A percentile compares a stretch with the other conserved stretches of the same genome.
Conservation (phyloP, 2,329 filamentous ascomycete species). For the Coniochaeta ligniaria region DNA sequence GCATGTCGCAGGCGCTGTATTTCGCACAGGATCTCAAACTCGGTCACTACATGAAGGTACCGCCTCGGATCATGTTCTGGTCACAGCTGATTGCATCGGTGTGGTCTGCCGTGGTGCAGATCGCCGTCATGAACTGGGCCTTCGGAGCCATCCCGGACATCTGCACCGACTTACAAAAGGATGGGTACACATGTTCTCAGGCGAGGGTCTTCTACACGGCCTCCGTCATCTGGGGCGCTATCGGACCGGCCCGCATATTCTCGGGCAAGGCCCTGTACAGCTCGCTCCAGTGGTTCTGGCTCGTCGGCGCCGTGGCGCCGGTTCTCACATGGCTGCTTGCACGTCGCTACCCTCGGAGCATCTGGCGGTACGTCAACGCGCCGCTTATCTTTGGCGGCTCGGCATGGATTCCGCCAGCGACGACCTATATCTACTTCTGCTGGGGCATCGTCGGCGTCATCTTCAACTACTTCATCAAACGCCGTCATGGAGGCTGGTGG, state of each 20-base stretch:
- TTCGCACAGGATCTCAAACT: slow-evolving; percentile 61
- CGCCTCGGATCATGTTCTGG: slow-evolving; percentile 54
- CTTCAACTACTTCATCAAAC: slow-evolving; percentile 63
- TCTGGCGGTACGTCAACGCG: slow-evolving; percentile 59
- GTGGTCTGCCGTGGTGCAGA: slow-evolving; percentile 56
- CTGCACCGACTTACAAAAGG: slow-evolving; percentile 45
- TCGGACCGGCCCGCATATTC: slow-evolving; percentile 66
- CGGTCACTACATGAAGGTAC: slow-evolving; percentile 62
- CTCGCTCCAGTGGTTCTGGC: slow-evolving; percentile 63
- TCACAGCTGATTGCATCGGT: slow-evolving; percentile 52
- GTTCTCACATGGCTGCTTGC: slow-evolving; percentile 57
- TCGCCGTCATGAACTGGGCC: slow-evolving; percentile 60
- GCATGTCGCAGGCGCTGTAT: slow-evolving; percentile 58
- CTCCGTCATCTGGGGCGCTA: slow-evolving; percentile 66
- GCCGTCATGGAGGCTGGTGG: slow-evolving; percentile 66
- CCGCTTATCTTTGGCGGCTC: slow-evolving; percentile 63
- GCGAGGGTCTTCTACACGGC: slow-evolving; percentile 58
- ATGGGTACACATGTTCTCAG: slow-evolving; percentile 50
- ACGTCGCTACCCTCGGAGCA: slow-evolving; percentile 51
- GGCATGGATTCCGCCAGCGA: slow-evolving; percentile 59
- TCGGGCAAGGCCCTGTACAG: slow-evolving; percentile 55
- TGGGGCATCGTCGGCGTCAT: slow-evolving; percentile 62
- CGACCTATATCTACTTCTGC: slow-evolving; percentile 62
- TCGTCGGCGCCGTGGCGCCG: slow-evolving; percentile 57
- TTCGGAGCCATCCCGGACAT: slow-evolving; percentile 55